Evolutionary conservation across 2,329 filamentous ascomycete genomes (phyloP).

Genomic region (Dactylonectria estremocensis): DNA sequence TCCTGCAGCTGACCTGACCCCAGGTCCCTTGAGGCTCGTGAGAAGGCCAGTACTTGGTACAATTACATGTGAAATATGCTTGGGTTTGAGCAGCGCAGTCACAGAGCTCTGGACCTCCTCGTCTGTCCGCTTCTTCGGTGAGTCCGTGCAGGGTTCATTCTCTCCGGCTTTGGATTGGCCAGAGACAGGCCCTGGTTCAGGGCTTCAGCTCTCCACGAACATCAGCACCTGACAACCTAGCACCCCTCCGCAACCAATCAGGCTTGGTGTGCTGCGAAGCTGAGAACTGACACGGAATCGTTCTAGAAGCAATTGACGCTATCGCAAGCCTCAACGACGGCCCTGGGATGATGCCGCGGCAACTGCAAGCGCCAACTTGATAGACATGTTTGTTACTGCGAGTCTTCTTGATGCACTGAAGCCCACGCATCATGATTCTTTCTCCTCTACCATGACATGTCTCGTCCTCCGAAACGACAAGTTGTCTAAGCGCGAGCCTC

Average conservation of each 20-base stretch:
- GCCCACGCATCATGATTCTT: neutral
- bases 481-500: neutral
- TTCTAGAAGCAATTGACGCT: slow-evolving; percentile 40
- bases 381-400: neutral
- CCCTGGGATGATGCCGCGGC: slow-evolving; percentile 34
- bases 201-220: slow-evolving; percentile 5
- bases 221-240: slow-evolving; percentile 3
- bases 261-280: slow-evolving; percentile 9
- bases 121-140: slow-evolving; percentile 17
- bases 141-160: slow-evolving; percentile 24
- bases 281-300: slow-evolving; percentile 22
- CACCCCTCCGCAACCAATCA: slow-evolving; percentile 16
- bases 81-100: neutral
- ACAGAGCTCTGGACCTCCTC: neutral
- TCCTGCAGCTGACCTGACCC: neutral
- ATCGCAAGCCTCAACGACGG: slow-evolving; percentile 27
- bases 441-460: too few relatives aligned
- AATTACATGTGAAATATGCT: slow-evolving; percentile 30
- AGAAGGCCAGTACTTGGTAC: neutral
- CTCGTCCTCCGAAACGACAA: neutral
- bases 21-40: neutral
- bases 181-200: neutral
- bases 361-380: neutral
- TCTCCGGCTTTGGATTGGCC: slow-evolving; percentile 6
- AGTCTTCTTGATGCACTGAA: slow-evolving; percentile 3